phyloP scores from a whole-genome alignment of 768 basidiomycete genomes.

The Lanmaoa rubissima region DNA sequence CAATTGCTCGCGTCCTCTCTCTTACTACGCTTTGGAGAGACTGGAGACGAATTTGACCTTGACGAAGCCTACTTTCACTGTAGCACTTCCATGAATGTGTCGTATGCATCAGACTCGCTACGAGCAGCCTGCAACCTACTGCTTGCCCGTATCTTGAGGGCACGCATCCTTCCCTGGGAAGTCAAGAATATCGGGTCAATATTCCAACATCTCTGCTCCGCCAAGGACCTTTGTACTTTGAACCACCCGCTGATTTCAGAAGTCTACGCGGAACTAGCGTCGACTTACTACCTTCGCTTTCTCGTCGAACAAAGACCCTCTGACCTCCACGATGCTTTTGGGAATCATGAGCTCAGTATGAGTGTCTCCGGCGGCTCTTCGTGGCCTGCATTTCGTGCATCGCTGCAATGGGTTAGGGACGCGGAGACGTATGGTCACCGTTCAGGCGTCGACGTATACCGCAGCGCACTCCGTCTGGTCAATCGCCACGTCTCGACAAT shows the following conservation, averaged over 20 bases:
- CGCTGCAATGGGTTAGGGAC: constrained; percentile 23
- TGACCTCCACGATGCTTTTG: constrained; percentile 26
- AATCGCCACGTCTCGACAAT: constrained; percentile 15
- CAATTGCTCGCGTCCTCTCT: constrained; percentile 22
- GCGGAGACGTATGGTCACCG: constrained; percentile 22
- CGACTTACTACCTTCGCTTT: constrained; percentile 25
- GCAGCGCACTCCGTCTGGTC: constrained; percentile 25
- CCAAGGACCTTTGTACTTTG: constrained; percentile 23
- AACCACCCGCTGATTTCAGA: constrained; percentile 20
- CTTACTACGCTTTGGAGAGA: constrained; percentile 23
- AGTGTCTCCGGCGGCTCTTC: constrained; percentile 11
- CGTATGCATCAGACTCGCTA: constrained; percentile 4
- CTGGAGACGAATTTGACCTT: constrained; percentile 28
- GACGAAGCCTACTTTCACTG: constrained; percentile 25
- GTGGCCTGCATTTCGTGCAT: constrained; percentile 19
- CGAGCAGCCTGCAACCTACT: constrained; percentile 19
- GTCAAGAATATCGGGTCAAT: constrained; percentile 25
- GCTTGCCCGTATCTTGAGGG: constrained; percentile 21
- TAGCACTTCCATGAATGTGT: constrained; percentile 4
- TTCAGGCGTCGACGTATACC: constrained; percentile 32
- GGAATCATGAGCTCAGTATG: constrained; percentile 25
- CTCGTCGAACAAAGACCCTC: constrained; percentile 16
- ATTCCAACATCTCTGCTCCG: constrained; percentile 24
- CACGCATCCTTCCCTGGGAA: constrained; percentile 26
- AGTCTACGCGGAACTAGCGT: constrained; percentile 25